Evolutionary conservation across 257 asterid species (phyloP).

Genomic region (Nyctanthes arbortristis): DNA sequence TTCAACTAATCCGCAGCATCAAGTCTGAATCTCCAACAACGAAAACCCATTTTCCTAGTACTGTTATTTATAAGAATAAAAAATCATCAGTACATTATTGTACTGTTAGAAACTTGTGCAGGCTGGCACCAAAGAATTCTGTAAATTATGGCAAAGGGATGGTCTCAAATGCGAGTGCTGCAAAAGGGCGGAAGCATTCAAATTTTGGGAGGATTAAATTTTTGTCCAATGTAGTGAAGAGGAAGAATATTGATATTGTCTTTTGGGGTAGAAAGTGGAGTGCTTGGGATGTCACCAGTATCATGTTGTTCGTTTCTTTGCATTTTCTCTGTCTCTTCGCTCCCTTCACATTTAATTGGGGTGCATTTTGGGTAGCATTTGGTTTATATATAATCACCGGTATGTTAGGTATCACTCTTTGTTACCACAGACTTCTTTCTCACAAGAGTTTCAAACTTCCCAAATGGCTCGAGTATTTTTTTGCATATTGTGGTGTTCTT

Average conservation of each 20-base stretch:
- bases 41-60: constrained; percentile 14
- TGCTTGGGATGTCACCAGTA: constrained; percentile 43
- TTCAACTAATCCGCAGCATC: too few species aligned
- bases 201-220: constrained; percentile 49
- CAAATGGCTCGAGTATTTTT: constrained; percentile 46
- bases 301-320: constrained; percentile 52
- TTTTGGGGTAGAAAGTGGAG: constrained; percentile 60
- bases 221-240: constrained; percentile 62
- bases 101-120: constrained; percentile 10
- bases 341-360: constrained; percentile 68
- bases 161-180: constrained; percentile 34
- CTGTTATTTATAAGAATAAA: constrained; percentile 17
- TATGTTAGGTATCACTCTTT: constrained; percentile 45
- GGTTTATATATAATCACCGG: constrained; percentile 52
- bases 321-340: constrained; percentile 62
- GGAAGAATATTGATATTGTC: constrained; percentile 45
- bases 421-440: constrained; percentile 42
- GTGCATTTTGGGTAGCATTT: constrained; percentile 51
- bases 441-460: constrained; percentile 51
- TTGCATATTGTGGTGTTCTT: constrained; percentile 47
- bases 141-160: constrained; percentile 26
- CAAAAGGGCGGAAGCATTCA: constrained; percentile 40
- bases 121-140: constrained; percentile 8
- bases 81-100: constrained; percentile 15
- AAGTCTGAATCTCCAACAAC: constrained; percentile 2